These are phyloP conservation scores for Paraphoma chrysanthemicola DNA, from an alignment of 2,329 filamentous ascomycete genomes.

Conservation along the genomic window DNA sequence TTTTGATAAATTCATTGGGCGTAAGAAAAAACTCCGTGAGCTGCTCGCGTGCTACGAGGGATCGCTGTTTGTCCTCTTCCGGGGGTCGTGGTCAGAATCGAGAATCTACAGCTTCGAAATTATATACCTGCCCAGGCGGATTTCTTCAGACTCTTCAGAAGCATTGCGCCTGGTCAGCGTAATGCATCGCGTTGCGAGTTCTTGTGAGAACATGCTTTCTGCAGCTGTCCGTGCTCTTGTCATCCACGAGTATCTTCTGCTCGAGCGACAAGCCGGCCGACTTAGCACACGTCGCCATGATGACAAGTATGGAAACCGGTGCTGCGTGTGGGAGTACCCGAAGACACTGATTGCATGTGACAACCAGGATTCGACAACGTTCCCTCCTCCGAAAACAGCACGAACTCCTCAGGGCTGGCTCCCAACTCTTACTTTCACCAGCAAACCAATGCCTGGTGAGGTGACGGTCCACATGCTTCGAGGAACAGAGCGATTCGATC, in stretches of 20 bases:
- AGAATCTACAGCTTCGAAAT: too few relatives aligned
- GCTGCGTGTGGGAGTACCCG: conserved; percentile 3
- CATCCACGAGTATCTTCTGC: not conserved
- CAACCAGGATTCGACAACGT: not conserved
- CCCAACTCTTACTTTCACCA: not conserved
- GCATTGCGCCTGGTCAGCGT: too few relatives aligned
- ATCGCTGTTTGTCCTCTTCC: too few relatives aligned
- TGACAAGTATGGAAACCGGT: not conserved
- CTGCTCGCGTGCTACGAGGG: too few relatives aligned
- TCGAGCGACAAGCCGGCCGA: not conserved
- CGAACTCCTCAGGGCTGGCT: not conserved
- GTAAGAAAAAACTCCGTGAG: too few relatives aligned
- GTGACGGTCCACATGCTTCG: conserved; percentile 1
- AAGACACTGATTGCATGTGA: conserved; percentile 1
- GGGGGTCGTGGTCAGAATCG: too few relatives aligned
- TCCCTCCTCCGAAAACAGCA: not conserved
- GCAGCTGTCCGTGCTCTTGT: not conserved
- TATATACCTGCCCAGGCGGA: too few relatives aligned
- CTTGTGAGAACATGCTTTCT: too few relatives aligned
- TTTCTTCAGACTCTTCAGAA: too few relatives aligned
- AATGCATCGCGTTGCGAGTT: too few relatives aligned
- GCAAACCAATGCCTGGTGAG: not conserved
- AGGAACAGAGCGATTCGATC: not conserved
- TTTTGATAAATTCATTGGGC: too few relatives aligned
- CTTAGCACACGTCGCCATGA: not conserved